Base-by-base conservation (phyloP, 2,329 filamentous ascomycete species). In the Aspergillus uvarum region DNA sequence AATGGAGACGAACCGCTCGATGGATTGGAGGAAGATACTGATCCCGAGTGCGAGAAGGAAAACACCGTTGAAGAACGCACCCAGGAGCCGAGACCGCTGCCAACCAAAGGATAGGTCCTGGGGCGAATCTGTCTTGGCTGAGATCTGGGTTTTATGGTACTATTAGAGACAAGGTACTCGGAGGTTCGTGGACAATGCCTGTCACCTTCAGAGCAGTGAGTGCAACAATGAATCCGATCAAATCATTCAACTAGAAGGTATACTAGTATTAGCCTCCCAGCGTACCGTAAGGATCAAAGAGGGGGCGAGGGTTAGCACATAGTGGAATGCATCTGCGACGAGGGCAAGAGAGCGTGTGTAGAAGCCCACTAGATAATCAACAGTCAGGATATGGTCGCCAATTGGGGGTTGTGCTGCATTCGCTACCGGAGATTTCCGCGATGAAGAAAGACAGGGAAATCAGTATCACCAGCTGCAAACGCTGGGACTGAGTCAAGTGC, bases 291-390 rank as follows among this genome's bases (percentile, higher is more conserved):
- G 26, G 26, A 8, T 7, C 7, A 29, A 3, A 29, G 26, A 29
- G 26, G 26, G 26, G 26, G 26, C 26, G 8, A 29, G 26, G 26
- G 26, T 8, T 29, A 7, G 26, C 26, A 89, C 87, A 70, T 91
- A 90, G 71, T 92, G 89, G 65, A 91, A 91, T 1, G 89, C 88
- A 80, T 92, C 89, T 24, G 89, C 89, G 11, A 91, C 78, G 1
- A 92, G 79, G 0, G 88, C 88, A 8, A 92, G 79, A 2, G 89
- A 91, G 44, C 80, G 79, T 0, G 89, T 91, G 58, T 85, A 85
- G 68, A 89, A 88, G 3, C 87, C 87, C 52, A 88, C 84, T 84
- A 60, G 12, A 10, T 31, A 5, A 14, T 47, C 6, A 10, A 19
- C 10, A 16, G 19, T 56, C 38, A 56, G 19, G 48, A 19, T 51